Evolutionary conservation across 345 rosid genomes (phyloP).

Genomic region (Erodium maritimum): DNA sequence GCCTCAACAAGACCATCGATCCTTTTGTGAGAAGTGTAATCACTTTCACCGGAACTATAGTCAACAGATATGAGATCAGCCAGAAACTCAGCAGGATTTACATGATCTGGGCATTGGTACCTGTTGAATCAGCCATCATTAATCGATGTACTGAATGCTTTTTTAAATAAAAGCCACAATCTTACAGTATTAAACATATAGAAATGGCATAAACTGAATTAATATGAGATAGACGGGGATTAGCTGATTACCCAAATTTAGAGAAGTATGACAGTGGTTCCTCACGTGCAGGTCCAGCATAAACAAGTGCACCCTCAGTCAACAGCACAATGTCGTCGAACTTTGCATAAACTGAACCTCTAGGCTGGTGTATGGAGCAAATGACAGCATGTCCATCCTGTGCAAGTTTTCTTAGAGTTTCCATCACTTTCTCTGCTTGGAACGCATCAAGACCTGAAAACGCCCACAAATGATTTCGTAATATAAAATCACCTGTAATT

Average conservation of each 20-base stretch:
- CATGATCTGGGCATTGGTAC: constrained; percentile 71
- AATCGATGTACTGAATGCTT: constrained; percentile 1
- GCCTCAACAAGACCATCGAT: constrained; percentile 82
- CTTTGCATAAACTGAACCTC: constrained; percentile 81
- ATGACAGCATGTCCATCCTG: constrained; percentile 94
- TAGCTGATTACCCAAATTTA: constrained; percentile 60
- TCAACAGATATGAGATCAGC: constrained; percentile 96
- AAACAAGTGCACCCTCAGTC: constrained; percentile 67
- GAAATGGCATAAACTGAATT: not conserved
- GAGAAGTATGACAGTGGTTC: constrained; percentile 71
- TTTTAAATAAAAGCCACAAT: not conserved
- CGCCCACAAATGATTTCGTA: not conserved
- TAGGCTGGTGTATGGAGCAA: constrained; percentile 97
- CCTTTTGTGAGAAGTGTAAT: constrained; percentile 65
- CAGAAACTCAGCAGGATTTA: constrained; percentile 94
- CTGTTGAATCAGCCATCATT: constrained; percentile 32
- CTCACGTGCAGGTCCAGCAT: constrained; percentile 77
- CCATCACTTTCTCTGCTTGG: constrained; percentile 96
- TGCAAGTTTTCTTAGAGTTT: constrained; percentile 77
- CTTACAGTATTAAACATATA: not conserved
- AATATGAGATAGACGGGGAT: constrained; percentile 11
- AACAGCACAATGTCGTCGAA: constrained; percentile 86
- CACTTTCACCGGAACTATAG: constrained; percentile 78
- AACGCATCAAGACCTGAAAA: constrained; percentile 91
- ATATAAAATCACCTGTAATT: not conserved